Evolutionary conservation across 768 basidiomycete genomes (phyloP).

Genomic region (Boletus vermiculosoides): DNA sequence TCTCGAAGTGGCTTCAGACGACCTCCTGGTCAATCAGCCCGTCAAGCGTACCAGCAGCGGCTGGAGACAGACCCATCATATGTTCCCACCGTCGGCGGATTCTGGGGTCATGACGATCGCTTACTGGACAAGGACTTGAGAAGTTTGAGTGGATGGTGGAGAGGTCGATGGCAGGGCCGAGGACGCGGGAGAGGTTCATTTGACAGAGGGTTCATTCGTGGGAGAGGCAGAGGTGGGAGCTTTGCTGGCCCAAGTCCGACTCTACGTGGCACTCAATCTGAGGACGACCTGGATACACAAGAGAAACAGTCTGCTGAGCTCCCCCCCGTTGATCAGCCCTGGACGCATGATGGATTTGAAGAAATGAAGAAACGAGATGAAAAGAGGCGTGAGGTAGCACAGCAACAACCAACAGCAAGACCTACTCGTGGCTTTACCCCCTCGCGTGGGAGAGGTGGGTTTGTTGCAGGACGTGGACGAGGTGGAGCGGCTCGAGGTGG

Average conservation of each 20-base stretch:
- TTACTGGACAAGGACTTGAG: constrained; percentile 79
- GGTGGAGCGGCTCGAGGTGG: constrained; percentile 48
- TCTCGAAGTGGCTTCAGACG: constrained; percentile 32
- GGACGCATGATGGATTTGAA: constrained; percentile 88
- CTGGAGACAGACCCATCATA: constrained; percentile 84
- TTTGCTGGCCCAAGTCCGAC: constrained; percentile 22
- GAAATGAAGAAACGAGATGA: constrained; percentile 81
- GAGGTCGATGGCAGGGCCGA: constrained; percentile 72
- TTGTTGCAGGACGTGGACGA: constrained; percentile 42
- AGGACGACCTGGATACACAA: constrained; percentile 19
- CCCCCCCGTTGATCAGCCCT: constrained; percentile 65
- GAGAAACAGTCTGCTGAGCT: constrained; percentile 31
- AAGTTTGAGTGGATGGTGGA: constrained; percentile 86
- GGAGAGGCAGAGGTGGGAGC: constrained; percentile 57
- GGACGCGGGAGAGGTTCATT: constrained; percentile 56
- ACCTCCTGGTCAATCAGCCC: constrained; percentile 57
- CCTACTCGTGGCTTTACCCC: constrained; percentile 35
- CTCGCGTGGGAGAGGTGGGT: constrained; percentile 49
- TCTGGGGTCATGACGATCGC: constrained; percentile 95
- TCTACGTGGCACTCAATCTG: constrained; percentile 16
- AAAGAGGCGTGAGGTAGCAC: constrained; percentile 36
- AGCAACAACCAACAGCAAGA: constrained; percentile 33
- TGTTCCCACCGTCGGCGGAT: constrained; percentile 87
- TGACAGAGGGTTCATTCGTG: constrained; percentile 44
- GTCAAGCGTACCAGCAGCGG: constrained; percentile 83